Percentiles rank a stretch among this genome's conserved stretches.
Conservation (phyloP, 331 rosid genomes). For the Dryas integrifolia region DNA sequence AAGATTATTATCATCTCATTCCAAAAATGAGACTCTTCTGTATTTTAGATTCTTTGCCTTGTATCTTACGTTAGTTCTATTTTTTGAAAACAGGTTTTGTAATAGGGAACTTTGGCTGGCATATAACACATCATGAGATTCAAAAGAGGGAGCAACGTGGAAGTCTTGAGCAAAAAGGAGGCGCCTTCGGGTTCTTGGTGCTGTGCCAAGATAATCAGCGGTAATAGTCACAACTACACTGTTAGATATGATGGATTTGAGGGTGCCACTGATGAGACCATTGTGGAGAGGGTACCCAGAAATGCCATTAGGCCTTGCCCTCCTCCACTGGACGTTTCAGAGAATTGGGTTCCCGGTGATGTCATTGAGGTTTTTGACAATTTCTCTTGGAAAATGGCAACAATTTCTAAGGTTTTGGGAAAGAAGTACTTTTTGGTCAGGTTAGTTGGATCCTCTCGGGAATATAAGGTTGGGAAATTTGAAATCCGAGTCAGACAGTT, state of each 20-base stretch:
- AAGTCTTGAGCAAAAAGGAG: constrained; percentile 71
- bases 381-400: constrained; percentile 83
- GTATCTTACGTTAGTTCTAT: constrained; percentile 28
- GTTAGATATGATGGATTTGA: constrained; percentile 63
- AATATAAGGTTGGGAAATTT: constrained; percentile 58
- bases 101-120: constrained; percentile 16
- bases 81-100: constrained; percentile 31
- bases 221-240: constrained; percentile 62
- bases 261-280: constrained; percentile 31
- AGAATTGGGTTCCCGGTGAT: constrained; percentile 70
- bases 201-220: constrained; percentile 70
- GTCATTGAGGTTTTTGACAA: constrained; percentile 71
- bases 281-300: constrained; percentile 60
- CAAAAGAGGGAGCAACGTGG: constrained; percentile 78
- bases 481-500: constrained; percentile 75
- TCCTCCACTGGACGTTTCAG: constrained; percentile 45
- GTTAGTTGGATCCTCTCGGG: constrained; percentile 75
- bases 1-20: not conserved
- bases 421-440: constrained; percentile 52
- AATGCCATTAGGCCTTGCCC: constrained; percentile 79
- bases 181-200: constrained; percentile 82
- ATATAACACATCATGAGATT: constrained; percentile 55
- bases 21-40: constrained; percentile 3
- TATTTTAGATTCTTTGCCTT: constrained; percentile 21
- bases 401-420: constrained; percentile 64